Evolutionary conservation across 257 asterid genomes (phyloP).

Genomic region (Paraleonurus japonicus): DNA sequence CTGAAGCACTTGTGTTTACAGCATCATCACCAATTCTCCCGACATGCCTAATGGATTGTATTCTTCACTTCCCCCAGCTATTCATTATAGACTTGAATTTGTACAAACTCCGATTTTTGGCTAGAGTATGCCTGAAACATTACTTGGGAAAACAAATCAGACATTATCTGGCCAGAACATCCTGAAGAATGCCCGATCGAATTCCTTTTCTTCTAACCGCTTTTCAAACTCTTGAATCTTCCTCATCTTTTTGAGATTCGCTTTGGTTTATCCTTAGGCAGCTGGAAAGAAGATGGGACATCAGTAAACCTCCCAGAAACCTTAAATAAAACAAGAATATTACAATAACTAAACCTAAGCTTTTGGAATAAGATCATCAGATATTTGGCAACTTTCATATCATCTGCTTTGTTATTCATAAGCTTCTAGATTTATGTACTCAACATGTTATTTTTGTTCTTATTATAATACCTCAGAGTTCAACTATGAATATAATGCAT

Average conservation of each 20-base stretch:
- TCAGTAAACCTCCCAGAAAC: neutral
- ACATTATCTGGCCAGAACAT: slow-evolving; percentile 97
- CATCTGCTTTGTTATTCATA: neutral
- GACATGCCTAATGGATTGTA: neutral
- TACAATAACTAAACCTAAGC: neutral
- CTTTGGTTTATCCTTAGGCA: slow-evolving; percentile 40
- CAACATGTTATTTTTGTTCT: neutral
- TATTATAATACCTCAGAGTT: neutral
- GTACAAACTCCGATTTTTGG: neutral
- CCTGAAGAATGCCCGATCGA: slow-evolving; percentile 70
- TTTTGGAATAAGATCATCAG: no score
- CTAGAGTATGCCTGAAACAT: slow-evolving; percentile 10
- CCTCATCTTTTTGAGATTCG: slow-evolving; percentile 65
- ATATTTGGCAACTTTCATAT: no score
- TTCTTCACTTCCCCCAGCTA: neutral
- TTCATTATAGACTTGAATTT: neutral
- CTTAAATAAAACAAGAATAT: neutral
- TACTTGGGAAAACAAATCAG: slow-evolving; percentile 23
- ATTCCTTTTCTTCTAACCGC: slow-evolving; percentile 69
- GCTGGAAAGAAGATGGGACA: slow-evolving; percentile 30
- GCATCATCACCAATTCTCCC: neutral
- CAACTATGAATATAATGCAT: neutral
- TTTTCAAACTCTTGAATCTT: slow-evolving; percentile 66
- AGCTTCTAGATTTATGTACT: neutral
- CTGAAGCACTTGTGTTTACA: neutral